phyloP scores from a whole-genome alignment of 345 rosid species.

The Raphanus sativus region DNA sequence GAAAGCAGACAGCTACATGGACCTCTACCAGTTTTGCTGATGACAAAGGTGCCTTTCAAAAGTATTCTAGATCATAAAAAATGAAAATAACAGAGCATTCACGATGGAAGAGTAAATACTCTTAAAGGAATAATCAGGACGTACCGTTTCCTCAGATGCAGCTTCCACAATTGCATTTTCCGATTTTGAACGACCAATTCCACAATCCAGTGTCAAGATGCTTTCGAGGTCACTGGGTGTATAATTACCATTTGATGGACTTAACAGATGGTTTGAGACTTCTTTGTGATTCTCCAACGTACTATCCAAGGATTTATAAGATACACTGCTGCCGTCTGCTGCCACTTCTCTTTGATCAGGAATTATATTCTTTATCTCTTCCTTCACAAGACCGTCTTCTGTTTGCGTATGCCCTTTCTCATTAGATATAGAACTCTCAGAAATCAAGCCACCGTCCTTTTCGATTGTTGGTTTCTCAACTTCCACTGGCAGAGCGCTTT shows the following conservation, averaged over 20 bases:
- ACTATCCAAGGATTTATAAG: constrained; percentile 31
- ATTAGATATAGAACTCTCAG: constrained; percentile 39
- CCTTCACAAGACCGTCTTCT: constrained; percentile 67
- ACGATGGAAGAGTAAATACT: constrained; percentile 22
- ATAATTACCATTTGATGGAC: constrained; percentile 38
- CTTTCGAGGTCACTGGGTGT: constrained; percentile 40
- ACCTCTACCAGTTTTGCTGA: constrained; percentile 2
- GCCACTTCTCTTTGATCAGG: constrained; percentile 45
- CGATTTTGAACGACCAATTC: constrained; percentile 42
- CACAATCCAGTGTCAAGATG: constrained; percentile 47
- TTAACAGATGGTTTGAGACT: constrained; percentile 38
- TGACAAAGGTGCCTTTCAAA: not conserved
- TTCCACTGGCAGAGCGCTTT: constrained; percentile 57
- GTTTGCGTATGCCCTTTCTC: constrained; percentile 46
- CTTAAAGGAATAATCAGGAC: constrained; percentile 37
- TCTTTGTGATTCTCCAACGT: constrained; percentile 37
- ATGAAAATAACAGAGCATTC: constrained; percentile 3
- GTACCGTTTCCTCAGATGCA: constrained; percentile 57
- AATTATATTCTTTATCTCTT: constrained; percentile 55
- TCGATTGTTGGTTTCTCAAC: constrained; percentile 51
- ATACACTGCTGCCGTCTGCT: constrained; percentile 21
- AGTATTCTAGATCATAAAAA: constrained; percentile 11
- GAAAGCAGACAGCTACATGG: constrained; percentile 8
- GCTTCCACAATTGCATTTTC: constrained; percentile 49
- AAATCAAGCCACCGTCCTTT: constrained; percentile 31